Base-by-base conservation (phyloP, 78 protist genomes). In the Parvularia atlantis region DNA sequence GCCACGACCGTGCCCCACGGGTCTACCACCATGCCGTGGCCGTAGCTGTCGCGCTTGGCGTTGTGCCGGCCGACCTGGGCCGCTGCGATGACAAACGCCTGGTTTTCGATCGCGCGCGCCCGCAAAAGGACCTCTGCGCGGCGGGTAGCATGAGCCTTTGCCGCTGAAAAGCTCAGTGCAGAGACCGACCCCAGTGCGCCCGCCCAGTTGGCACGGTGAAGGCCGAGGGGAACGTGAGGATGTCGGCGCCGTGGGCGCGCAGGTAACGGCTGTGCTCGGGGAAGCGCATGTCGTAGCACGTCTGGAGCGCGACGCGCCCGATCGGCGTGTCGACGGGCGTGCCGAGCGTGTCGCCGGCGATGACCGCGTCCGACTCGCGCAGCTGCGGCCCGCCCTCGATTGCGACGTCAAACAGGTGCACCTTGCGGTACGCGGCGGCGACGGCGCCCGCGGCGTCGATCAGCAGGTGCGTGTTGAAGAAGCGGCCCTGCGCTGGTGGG, bases 271-370 rank as follows among this genome's bases (percentile, higher is more conserved):
- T 56, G 0, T 78, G 56, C 57, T 82, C 83, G 26, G 90, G 77
- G 50, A 85, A 85, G 5, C 90, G 73, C 33, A 87, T 14, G 68
- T 87, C 90, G 41, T 81, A 85, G 40, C 90, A 82, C 33, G 33
- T 78, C 7, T 59, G 17, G 13, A 83, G 43, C 3, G 81, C 84
- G 14, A 80, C 24, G 20, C 40, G 0, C 1, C 77, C 78, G 24
- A 33, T n/a, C 6, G 81, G 79, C 0, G 70, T 66, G 37, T 80
- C 75, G 28, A 44, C 71, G 9, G 74, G 31, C 1, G 63, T 5
- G 35, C 13, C 78, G 22, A 74, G n/a, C 5, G 2, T 2, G 46
- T 66, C 79, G 5, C 88, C 88, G 17, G 80, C 62, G 6, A 53
- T 19, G 1, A 75, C 44, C n/a, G 46, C 16, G 13, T 14, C 40